Evolutionary conservation across 2,329 filamentous ascomycete species (phyloP).

Genomic region (Hypomyces rosellus): DNA sequence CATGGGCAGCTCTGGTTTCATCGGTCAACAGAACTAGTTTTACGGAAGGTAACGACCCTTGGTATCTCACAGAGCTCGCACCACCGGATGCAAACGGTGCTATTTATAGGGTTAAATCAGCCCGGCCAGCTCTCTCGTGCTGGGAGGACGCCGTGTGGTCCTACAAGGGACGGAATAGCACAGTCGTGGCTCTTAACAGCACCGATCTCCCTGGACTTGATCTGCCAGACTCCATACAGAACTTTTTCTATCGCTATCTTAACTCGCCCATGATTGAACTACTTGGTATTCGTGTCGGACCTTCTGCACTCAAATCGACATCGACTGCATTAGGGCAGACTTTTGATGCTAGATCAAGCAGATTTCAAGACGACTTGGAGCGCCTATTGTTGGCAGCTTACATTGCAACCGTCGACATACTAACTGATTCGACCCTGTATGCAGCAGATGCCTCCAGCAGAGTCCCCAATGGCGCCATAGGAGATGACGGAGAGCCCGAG

Average conservation of each 20-base stretch:
- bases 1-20: not conserved
- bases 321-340: not conserved
- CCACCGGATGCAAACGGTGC: not conserved
- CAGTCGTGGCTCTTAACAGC: not conserved
- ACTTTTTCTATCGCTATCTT: no score
- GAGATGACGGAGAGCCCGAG: not conserved
- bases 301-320: not conserved
- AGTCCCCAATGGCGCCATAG: not conserved
- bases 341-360: not conserved
- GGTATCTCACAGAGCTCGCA: not conserved
- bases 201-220: not conserved
- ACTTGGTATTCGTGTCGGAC: not conserved
- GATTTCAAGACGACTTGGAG: not conserved
- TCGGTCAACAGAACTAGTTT: not conserved
- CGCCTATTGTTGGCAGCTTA: not conserved
- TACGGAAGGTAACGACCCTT: not conserved
- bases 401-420: not conserved
- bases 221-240: no score
- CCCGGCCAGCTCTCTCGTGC: not conserved
- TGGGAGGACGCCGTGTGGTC: conserved; percentile 1
- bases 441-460: not conserved
- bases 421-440: not conserved
- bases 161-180: conserved; percentile 1
- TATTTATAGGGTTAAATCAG: no score
- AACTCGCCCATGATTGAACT: not conserved